Base-by-base conservation (phyloP, 306 rosid species). In the Ceratonia siliqua region DNA sequence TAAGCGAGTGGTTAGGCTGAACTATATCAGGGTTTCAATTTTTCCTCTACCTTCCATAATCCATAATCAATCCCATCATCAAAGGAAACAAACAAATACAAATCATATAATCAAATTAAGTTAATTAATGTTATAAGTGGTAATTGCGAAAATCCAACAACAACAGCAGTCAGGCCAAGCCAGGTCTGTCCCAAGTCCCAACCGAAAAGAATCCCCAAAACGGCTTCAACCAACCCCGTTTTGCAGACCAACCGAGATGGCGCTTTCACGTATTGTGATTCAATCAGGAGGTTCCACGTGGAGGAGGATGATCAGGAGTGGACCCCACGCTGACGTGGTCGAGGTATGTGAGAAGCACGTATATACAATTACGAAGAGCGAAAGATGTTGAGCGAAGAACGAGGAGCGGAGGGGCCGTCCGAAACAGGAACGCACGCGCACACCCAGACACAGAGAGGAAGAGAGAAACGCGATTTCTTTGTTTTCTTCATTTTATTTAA, bases 401-500 rank as follows among this genome's bases (percentile, higher is more conserved):
- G 62, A 83, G 88, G 88, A 82, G 89, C 82, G 89, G 83, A 74
- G 81, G 22, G 88, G 90, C 82, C 85, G 90, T 84, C 90, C 80
- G 62, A 76, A 67, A 78, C 82, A 76, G 42, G 21, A 50, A 30
- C 53, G 21, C 58, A 30, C 53, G 8, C 25, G 10, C 28, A 25
- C 17, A 55, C 62, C 54, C 10, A 36, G 41, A 24, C 32, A 74
- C 30, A 62, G 22, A 68, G 28, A 69, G 14, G 36, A 20, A 27
- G 39, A 43, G 41, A 45, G 36, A 27, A 25, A 24, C 17, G 6
- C 39, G 39, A 57, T 57, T 57, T 57, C 39, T 13, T 57, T 28
- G 7, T 35, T 61, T 33, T 35, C 45, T 1, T 61, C 17, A 7
- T 58, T 58, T 48, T 20, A 1, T 8, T 9, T 42, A 1, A 2